These are phyloP conservation scores for Thalassiosira mediterranea DNA, from an alignment of 352 stramenopile genomes.

Conservation along the genomic window DNA sequence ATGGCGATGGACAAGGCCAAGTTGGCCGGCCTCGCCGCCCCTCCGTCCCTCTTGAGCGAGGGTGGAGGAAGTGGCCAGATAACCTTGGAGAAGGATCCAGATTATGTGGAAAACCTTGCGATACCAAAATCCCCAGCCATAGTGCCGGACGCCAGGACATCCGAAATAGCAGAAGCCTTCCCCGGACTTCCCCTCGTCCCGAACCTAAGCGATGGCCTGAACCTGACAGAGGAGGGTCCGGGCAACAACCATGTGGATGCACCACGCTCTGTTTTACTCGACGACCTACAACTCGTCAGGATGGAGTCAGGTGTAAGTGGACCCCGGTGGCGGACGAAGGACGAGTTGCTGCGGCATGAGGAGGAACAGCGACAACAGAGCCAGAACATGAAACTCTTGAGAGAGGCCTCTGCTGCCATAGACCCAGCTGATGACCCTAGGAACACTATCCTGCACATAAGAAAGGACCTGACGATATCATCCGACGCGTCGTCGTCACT, in stretches of 20 bases:
- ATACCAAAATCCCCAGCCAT: slow-evolving; percentile 6
- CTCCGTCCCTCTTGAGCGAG: neutral
- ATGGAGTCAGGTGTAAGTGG: slow-evolving; percentile 56
- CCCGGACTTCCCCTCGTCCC: slow-evolving; percentile 31
- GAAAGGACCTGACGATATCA: slow-evolving; percentile 66
- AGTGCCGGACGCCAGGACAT: slow-evolving; percentile 10
- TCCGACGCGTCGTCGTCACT: slow-evolving; percentile 67
- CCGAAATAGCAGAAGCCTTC: slow-evolving; percentile 20
- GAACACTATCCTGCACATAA: slow-evolving; percentile 69
- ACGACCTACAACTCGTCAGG: slow-evolving; percentile 51
- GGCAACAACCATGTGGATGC: slow-evolving; percentile 19
- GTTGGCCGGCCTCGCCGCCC: neutral
- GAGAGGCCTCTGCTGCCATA: slow-evolving; percentile 41
- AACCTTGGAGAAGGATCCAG: neutral
- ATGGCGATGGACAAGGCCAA: slow-evolving; percentile 12
- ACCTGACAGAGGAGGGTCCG: neutral
- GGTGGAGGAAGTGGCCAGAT: too few relatives aligned
- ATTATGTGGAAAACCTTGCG: neutral
- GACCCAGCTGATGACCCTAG: slow-evolving; percentile 37
- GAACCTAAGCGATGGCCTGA: slow-evolving; percentile 12
- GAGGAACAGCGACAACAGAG: slow-evolving; percentile 27
- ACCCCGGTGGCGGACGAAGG: slow-evolving; percentile 39
- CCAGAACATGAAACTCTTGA: slow-evolving; percentile 41
- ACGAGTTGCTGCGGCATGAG: slow-evolving; percentile 20
- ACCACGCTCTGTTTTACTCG: slow-evolving; percentile 38